phyloP scores from a whole-genome alignment of 768 basidiomycete species.

The Asterophora lycoperdoides region DNA sequence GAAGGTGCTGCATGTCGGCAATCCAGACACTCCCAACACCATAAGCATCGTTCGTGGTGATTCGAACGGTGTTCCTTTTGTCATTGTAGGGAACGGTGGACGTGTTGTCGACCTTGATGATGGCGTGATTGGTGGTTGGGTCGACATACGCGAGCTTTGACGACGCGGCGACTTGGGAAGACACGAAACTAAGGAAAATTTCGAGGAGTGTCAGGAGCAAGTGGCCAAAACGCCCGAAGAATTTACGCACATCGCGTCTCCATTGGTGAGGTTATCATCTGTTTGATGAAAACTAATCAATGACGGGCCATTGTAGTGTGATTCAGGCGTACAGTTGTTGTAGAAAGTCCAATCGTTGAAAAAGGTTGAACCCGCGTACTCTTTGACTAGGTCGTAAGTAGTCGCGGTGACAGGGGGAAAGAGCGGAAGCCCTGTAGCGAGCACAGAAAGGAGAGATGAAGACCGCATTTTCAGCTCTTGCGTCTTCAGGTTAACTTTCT shows the following conservation, averaged over 20 bases:
- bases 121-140: slow-evolving; percentile 58
- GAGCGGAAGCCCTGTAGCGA: slow-evolving; percentile 1
- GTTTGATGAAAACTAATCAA: neutral
- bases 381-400: slow-evolving; percentile 47
- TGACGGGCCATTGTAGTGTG: neutral
- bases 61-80: slow-evolving; percentile 68
- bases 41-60: slow-evolving; percentile 52
- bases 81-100: slow-evolving; percentile 45
- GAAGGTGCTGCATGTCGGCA: slow-evolving; percentile 61
- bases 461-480: neutral
- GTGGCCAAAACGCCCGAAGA: neutral
- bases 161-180: slow-evolving; percentile 40
- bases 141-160: slow-evolving; percentile 61
- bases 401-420: slow-evolving; percentile 11
- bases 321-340: slow-evolving; percentile 40
- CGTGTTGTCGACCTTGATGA: slow-evolving; percentile 75
- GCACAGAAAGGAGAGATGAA: neutral
- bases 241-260: slow-evolving; percentile 48
- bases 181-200: slow-evolving; percentile 41
- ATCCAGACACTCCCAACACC: slow-evolving; percentile 61
- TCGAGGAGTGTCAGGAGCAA: neutral
- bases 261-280: slow-evolving; percentile 72
- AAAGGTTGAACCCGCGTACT: slow-evolving; percentile 58
- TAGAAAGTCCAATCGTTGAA: slow-evolving; percentile 70
- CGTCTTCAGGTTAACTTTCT: neutral